A percentile compares a stretch with the other conserved stretches of the same genome.
These are phyloP conservation scores for Cladophialophora immunda DNA, from an alignment of 2,329 filamentous ascomycete species.

Conservation along the genomic window DNA sequence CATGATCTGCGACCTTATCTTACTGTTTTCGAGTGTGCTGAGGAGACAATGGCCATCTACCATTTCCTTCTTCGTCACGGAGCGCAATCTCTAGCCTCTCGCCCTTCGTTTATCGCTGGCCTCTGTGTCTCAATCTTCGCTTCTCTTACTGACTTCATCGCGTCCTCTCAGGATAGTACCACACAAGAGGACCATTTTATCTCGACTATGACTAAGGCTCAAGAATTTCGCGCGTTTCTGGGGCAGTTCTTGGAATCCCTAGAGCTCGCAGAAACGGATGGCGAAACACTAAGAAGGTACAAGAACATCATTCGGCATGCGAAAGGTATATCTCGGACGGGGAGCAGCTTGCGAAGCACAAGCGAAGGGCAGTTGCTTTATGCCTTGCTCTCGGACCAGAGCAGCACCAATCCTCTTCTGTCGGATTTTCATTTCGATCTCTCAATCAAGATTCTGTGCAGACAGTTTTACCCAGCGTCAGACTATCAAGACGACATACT, in stretches of 20 bases:
- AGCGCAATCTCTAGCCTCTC: constrained; percentile 67
- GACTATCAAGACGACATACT: constrained; percentile 72
- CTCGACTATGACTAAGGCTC: constrained; percentile 77
- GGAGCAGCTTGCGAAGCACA: constrained; percentile 73
- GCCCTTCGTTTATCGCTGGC: constrained; percentile 80
- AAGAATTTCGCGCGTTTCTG: constrained; percentile 82
- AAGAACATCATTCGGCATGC: constrained; percentile 71
- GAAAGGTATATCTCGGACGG: constrained; percentile 70
- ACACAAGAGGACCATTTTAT: constrained; percentile 86
- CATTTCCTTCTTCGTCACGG: constrained; percentile 82
- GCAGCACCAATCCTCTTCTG: constrained; percentile 69
- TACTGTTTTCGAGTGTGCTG: constrained; percentile 83
- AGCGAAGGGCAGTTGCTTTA: constrained; percentile 82
- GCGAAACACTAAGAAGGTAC: constrained; percentile 38
- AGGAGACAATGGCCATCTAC: constrained; percentile 86
- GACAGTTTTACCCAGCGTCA: constrained; percentile 72
- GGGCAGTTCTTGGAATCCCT: constrained; percentile 72
- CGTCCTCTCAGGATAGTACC: constrained; percentile 77
- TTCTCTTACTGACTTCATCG: constrained; percentile 78
- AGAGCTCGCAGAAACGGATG: constrained; percentile 60
- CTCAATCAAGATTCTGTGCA: constrained; percentile 76
- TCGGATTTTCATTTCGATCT: constrained; percentile 74
- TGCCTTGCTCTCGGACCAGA: constrained; percentile 80
- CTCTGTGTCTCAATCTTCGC: constrained; percentile 81
- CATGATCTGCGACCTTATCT: constrained; percentile 81